Evolutionary conservation across 2,329 filamentous ascomycete species (phyloP).

Genomic region (Cercospora zeina): DNA sequence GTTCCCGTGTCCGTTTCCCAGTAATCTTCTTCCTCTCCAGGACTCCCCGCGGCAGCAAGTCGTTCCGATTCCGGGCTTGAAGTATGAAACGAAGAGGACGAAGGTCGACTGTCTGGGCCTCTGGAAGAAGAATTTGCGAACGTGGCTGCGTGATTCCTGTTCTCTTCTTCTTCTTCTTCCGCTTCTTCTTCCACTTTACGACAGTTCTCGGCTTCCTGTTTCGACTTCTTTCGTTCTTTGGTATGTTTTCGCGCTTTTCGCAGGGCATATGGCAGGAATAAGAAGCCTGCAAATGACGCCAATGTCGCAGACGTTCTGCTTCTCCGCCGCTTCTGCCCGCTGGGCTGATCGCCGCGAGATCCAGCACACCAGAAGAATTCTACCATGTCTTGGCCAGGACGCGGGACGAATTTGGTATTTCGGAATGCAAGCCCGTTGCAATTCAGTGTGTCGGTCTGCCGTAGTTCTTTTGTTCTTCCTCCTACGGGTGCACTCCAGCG

Average conservation of each 20-base stretch:
- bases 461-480: background rate
- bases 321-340: background rate
- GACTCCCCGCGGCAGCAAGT: background rate
- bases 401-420: constrained; percentile 6
- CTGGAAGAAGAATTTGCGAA: background rate
- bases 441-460: constrained; percentile 10
- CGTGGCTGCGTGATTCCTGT: background rate
- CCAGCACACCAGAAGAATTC: background rate
- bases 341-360: background rate
- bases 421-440: constrained; percentile 13
- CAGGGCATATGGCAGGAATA: background rate
- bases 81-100: background rate
- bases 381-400: constrained; percentile 1
- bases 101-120: background rate
- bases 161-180: background rate
- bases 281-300: constrained; percentile 3
- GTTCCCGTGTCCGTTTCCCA: background rate
- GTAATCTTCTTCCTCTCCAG: background rate
- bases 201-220: background rate
- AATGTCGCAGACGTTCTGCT: constrained; percentile 3
- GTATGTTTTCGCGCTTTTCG: background rate
- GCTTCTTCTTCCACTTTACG: background rate
- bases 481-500: background rate
- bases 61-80: background rate
- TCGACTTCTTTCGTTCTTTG: background rate